phyloP scores from a whole-genome alignment of 768 basidiomycete genomes.

The Cantharellus cinnabarinus region DNA sequence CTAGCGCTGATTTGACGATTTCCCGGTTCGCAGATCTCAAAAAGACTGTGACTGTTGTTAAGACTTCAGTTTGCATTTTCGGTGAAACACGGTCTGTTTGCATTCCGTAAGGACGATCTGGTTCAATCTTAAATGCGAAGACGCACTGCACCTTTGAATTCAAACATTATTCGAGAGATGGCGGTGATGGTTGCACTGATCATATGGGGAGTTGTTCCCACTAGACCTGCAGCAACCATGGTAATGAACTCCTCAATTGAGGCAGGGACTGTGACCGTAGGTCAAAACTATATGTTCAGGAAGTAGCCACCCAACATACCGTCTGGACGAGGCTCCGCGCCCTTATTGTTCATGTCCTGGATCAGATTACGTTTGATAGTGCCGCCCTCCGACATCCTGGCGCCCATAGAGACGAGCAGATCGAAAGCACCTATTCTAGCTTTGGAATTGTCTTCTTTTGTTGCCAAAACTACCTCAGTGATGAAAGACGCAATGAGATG shows the following conservation, averaged over 20 bases:
- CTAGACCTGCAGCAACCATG: conserved; percentile 89
- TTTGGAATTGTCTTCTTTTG: conserved; percentile 92
- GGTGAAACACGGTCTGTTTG: conserved; percentile 41
- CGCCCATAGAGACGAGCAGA: conserved; percentile 74
- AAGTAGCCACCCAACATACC: background rate
- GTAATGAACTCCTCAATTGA: conserved; percentile 84
- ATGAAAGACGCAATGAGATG: conserved; percentile 77
- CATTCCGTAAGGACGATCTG: background rate
- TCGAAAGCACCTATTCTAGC: conserved; percentile 80
- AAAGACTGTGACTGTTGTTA: conserved; percentile 76
- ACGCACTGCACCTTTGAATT: conserved; percentile 63
- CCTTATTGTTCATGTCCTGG: conserved; percentile 68
- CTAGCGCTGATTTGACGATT: conserved; percentile 90
- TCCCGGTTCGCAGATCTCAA: conserved; percentile 79
- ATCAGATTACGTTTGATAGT: conserved; percentile 55
- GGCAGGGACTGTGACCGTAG: conserved; percentile 30
- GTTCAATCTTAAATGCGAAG: background rate
- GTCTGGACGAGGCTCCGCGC: conserved; percentile 9
- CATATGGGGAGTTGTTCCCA: conserved; percentile 90
- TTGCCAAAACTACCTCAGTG: conserved; percentile 85
- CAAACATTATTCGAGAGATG: conserved; percentile 81
- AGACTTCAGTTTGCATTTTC: conserved; percentile 62
- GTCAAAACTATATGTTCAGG: background rate
- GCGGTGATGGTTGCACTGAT: conserved; percentile 94
- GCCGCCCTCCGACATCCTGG: conserved; percentile 78